phyloP scores from a whole-genome alignment of 495 filamentous ascomycete genomes.

The Neurospora sp. region DNA sequence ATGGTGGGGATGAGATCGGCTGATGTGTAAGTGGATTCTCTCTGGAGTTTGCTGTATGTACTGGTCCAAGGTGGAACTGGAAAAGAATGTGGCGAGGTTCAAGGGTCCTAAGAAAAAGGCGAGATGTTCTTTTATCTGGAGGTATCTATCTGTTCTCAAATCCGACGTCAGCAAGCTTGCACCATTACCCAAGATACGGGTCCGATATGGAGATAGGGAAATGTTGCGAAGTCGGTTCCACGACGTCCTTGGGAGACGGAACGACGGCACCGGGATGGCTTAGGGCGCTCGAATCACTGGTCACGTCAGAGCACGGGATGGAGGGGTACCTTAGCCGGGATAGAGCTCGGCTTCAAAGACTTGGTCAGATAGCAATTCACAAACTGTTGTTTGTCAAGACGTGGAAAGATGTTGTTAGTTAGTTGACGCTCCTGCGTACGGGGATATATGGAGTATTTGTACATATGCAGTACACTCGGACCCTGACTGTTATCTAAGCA shows the following conservation, averaged over 20 bases:
- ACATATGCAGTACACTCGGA: background rate
- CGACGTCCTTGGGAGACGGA: background rate
- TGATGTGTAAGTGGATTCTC: background rate
- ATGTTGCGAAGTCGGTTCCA: background rate
- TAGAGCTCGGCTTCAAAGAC: background rate
- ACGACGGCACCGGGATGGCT: background rate
- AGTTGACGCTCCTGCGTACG: background rate
- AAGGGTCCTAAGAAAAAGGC: background rate
- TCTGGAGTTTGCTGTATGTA: too few species aligned
- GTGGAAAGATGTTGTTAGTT: background rate
- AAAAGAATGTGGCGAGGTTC: background rate
- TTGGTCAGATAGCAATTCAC: background rate
- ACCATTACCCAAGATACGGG: background rate
- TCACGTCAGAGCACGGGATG: background rate
- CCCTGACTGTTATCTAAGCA: background rate
- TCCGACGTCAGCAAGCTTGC: background rate
- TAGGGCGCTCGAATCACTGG: background rate
- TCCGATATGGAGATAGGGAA: background rate
- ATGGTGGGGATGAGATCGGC: background rate
- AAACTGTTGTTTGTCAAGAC: background rate
- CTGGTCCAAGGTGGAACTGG: background rate
- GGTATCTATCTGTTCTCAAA: background rate
- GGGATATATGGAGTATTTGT: background rate
- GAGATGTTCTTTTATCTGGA: background rate
- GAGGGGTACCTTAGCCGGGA: background rate